Conservation (phyloP, 805 yeast genomes). For the Suhomyces tanzawaensis region DNA sequence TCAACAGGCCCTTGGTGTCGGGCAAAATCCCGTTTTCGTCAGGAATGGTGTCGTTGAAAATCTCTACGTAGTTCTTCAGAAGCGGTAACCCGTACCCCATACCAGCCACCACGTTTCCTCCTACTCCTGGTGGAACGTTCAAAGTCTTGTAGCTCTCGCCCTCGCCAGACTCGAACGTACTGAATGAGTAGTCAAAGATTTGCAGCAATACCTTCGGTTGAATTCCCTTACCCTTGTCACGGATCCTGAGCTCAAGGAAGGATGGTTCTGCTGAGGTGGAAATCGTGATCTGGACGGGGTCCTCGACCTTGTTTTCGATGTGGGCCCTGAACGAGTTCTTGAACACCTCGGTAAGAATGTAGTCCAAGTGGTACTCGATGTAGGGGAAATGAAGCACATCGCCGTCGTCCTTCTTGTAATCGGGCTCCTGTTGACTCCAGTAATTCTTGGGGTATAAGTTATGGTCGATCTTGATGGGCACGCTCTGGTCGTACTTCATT, state of each 20-base stretch:
- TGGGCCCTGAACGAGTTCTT: constrained; percentile 89
- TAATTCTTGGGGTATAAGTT: constrained; percentile 27
- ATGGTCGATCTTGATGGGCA: constrained; percentile 55
- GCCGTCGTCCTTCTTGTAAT: constrained; percentile 26
- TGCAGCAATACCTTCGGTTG: constrained; percentile 60
- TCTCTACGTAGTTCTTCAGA: constrained; percentile 49
- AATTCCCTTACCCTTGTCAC: constrained; percentile 91
- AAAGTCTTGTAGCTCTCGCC: constrained; percentile 59
- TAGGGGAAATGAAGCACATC: constrained; percentile 62
- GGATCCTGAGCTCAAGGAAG: constrained; percentile 67
- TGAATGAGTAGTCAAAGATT: constrained; percentile 82
- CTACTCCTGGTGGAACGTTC: constrained; percentile 69
- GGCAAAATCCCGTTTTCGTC: constrained; percentile 12
- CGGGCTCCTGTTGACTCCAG: constrained; percentile 28
- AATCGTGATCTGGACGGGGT: constrained; percentile 40
- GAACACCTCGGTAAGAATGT: constrained; percentile 79
- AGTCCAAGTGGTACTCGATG: constrained; percentile 84
- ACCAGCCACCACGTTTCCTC: constrained; percentile 78
- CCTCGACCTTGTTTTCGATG: constrained; percentile 57
- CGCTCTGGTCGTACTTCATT: constrained; percentile 77
- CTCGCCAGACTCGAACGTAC: constrained; percentile 66
- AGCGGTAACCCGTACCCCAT: constrained; percentile 95
- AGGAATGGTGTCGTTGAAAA: constrained; percentile 34
- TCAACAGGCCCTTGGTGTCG: constrained; percentile 37
- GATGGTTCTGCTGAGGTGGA: constrained; percentile 32